Conservation (phyloP, 768 basidiomycete genomes). For the Mycena crocata region DNA sequence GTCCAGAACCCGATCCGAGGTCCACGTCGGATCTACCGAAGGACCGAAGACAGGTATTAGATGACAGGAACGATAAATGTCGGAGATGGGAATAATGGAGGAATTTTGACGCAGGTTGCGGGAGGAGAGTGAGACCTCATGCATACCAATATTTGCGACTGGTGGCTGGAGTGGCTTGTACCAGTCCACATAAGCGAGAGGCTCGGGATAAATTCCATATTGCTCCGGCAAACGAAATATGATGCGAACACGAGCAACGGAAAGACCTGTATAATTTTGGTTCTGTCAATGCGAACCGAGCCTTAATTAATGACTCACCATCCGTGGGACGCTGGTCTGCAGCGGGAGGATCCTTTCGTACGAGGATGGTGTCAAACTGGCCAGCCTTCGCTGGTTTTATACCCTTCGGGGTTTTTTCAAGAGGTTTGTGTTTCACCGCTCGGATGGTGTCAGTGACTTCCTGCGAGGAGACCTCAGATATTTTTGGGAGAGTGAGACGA, state of each 20-base stretch:
- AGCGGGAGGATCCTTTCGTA: background rate
- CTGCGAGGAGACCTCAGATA: background rate
- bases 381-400: background rate
- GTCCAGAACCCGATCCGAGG: no score
- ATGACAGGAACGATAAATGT: no score
- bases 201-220: no score
- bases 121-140: no score
- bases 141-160: no score
- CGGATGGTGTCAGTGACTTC: background rate
- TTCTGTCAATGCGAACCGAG: background rate
- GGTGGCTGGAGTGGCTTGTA: no score
- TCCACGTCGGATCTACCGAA: no score
- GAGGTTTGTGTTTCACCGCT: background rate
- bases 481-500: background rate
- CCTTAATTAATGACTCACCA: background rate
- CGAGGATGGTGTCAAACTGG: background rate
- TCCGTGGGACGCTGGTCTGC: background rate
- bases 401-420: background rate
- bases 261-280: background rate
- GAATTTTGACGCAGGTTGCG: no score
- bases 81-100: no score
- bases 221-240: background rate
- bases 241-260: background rate
- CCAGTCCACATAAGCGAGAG: no score
- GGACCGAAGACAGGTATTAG: no score